Conservation (phyloP, 2,329 filamentous ascomycete species). For the Ploettnerulaceae sp. region DNA sequence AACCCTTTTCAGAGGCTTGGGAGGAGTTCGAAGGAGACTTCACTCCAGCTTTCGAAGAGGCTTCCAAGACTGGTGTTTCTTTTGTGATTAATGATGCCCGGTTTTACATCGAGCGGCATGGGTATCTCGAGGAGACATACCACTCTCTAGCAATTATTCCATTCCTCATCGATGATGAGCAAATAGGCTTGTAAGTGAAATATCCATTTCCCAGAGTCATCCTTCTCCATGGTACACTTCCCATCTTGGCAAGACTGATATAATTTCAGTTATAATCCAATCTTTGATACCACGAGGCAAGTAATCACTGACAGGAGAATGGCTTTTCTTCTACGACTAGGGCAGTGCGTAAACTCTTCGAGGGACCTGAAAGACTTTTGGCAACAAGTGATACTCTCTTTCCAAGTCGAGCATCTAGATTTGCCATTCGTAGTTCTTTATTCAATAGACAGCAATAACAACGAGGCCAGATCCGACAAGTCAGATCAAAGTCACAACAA, state of each 20-base stretch:
- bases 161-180: conserved; percentile 14
- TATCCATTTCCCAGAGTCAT: not conserved
- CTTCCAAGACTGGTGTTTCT: conserved; percentile 27
- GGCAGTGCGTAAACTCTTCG: conserved; percentile 31
- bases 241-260: not conserved
- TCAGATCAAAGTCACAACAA: conserved; percentile 16
- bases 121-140: conserved; percentile 38
- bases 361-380: conserved; percentile 35
- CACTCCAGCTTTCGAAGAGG: conserved; percentile 28
- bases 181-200: conserved; percentile 24
- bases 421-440: conserved; percentile 35
- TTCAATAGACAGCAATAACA: conserved; percentile 28
- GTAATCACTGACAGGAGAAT: conserved; percentile 33
- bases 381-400: conserved; percentile 26
- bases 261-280: conserved; percentile 21
- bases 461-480: conserved; percentile 22
- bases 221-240: not conserved
- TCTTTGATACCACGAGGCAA: conserved; percentile 22
- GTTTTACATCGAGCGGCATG: conserved; percentile 34
- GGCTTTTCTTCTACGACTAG: conserved; percentile 37
- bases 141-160: conserved; percentile 26
- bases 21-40: conserved; percentile 35
- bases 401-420: conserved; percentile 30
- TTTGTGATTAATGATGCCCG: conserved; percentile 27
- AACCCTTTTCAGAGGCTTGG: conserved; percentile 38